Conservation (phyloP, 768 basidiomycete species). For the Calocybe cyanea region DNA sequence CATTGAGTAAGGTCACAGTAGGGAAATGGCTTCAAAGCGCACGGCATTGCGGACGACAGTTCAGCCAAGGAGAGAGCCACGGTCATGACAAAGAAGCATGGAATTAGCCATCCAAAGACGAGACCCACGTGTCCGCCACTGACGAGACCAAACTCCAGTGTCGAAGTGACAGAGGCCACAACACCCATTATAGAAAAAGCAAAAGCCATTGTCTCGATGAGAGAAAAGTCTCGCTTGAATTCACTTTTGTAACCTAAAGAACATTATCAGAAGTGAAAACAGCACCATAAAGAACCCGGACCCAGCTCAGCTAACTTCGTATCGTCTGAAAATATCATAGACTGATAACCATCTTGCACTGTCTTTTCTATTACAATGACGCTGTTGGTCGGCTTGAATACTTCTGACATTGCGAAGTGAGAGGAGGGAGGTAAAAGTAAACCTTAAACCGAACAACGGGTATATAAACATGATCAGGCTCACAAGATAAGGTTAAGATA, state of each 20-base stretch:
- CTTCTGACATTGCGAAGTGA: background rate
- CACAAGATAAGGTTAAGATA: too few species aligned
- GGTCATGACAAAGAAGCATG: slow-evolving; percentile 61
- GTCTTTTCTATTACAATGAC: background rate
- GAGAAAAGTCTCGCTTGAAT: slow-evolving; percentile 73
- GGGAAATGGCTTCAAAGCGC: slow-evolving; percentile 21
- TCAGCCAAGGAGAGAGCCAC: slow-evolving; percentile 74
- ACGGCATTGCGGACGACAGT: slow-evolving; percentile 75
- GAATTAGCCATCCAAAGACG: slow-evolving; percentile 76
- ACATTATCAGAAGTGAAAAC: background rate
- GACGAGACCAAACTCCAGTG: slow-evolving; percentile 57
- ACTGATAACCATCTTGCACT: background rate
- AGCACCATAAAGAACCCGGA: background rate
- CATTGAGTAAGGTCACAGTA: background rate
- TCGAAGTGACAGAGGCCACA: slow-evolving; percentile 64
- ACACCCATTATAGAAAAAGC: slow-evolving; percentile 73
- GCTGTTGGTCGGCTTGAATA: background rate
- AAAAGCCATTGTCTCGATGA: slow-evolving; percentile 62
- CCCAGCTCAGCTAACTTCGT: slow-evolving; percentile 59
- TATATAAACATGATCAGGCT: too few species aligned
- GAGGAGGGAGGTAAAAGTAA: too few species aligned
- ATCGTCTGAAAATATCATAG: slow-evolving; percentile 41
- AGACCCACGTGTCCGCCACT: slow-evolving; percentile 76
- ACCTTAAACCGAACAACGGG: too few species aligned
- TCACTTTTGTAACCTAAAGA: slow-evolving; percentile 51